Conservation (phyloP, 352 stramenopile genomes). For the Phytophthora aleatoria region DNA sequence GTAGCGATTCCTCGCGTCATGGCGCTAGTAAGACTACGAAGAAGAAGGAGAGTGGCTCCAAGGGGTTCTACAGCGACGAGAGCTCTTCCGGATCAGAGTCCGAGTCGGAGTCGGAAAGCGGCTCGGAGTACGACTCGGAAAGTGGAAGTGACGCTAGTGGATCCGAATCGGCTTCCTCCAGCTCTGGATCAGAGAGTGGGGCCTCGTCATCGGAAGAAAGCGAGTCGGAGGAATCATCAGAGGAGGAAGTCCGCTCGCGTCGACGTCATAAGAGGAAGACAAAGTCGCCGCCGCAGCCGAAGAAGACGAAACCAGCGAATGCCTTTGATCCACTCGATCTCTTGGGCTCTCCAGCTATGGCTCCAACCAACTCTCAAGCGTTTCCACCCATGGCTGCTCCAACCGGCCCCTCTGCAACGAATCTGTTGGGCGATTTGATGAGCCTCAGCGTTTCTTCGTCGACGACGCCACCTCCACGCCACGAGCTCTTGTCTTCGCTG, state of each 20-base stretch:
- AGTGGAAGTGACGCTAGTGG: slow-evolving; percentile 35
- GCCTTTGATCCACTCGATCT: slow-evolving; percentile 60
- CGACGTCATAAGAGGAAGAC: slow-evolving; percentile 48
- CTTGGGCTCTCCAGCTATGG: slow-evolving; percentile 30
- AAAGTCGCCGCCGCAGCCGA: slow-evolving; percentile 39
- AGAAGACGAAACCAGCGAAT: slow-evolving; percentile 39
- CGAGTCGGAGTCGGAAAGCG: slow-evolving; percentile 42
- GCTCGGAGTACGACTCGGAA: slow-evolving; percentile 48
- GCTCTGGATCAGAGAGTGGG: slow-evolving; percentile 50
- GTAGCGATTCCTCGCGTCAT: slow-evolving; percentile 20
- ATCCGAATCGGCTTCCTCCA: slow-evolving; percentile 45
- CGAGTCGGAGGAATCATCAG: slow-evolving; percentile 55
- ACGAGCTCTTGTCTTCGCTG: slow-evolving; percentile 58
- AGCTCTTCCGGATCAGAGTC: slow-evolving; percentile 47
- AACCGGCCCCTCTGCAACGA: slow-evolving; percentile 1
- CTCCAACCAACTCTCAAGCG: slow-evolving; percentile 19
- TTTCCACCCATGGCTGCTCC: slow-evolving; percentile 21
- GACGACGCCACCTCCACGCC: slow-evolving; percentile 37
- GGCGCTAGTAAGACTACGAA: slow-evolving; percentile 27
- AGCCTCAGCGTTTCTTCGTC: slow-evolving; percentile 61
- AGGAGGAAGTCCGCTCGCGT: slow-evolving; percentile 45
- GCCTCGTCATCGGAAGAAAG: slow-evolving; percentile 50
- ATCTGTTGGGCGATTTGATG: slow-evolving; percentile 64
- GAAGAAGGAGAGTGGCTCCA: slow-evolving; percentile 38
- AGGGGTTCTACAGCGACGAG: slow-evolving; percentile 80